These are phyloP conservation scores for Aegilops longissima DNA, from an alignment of 176 grass and related monocot genomes.

Conservation along the genomic window DNA sequence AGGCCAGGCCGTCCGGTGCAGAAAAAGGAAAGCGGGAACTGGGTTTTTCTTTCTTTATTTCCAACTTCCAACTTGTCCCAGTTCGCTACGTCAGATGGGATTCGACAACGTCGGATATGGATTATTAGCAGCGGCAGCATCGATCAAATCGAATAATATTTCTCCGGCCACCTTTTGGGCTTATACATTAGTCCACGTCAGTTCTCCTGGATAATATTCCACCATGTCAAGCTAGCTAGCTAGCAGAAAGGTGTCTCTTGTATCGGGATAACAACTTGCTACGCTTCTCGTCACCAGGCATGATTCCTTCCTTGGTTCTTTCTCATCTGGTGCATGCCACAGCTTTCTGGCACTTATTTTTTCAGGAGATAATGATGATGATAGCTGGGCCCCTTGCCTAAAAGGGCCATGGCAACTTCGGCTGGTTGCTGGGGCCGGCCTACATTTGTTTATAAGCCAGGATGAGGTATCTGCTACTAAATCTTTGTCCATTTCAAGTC, in stretches of 20 bases:
- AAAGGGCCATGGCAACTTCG: conserved; percentile 15
- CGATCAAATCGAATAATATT: conserved; percentile 22
- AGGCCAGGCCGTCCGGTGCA: background rate
- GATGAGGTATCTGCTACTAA: background rate
- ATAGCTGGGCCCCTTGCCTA: conserved; percentile 1
- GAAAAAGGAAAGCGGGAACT: background rate
- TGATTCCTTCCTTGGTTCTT: conserved; percentile 31
- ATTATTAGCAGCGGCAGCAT: background rate
- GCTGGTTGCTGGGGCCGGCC: conserved; percentile 2
- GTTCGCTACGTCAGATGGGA: background rate
- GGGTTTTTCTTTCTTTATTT: background rate
- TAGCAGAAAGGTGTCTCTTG: background rate
- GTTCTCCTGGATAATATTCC: background rate
- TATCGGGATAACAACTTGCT: background rate
- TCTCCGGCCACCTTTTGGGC: background rate
- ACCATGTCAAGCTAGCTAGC: conserved; percentile 7
- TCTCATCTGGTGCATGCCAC: conserved; percentile 23
- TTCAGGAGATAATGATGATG: background rate
- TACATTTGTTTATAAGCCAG: background rate
- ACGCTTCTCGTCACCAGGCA: background rate
- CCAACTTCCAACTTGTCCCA: background rate
- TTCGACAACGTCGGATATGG: background rate
- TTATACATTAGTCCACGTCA: background rate
- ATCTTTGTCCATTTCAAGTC: conserved; percentile 12
- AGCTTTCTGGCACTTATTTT: background rate